phyloP scores from a whole-genome alignment of 2,329 filamentous ascomycete genomes.

The Balansia obtecta region DNA sequence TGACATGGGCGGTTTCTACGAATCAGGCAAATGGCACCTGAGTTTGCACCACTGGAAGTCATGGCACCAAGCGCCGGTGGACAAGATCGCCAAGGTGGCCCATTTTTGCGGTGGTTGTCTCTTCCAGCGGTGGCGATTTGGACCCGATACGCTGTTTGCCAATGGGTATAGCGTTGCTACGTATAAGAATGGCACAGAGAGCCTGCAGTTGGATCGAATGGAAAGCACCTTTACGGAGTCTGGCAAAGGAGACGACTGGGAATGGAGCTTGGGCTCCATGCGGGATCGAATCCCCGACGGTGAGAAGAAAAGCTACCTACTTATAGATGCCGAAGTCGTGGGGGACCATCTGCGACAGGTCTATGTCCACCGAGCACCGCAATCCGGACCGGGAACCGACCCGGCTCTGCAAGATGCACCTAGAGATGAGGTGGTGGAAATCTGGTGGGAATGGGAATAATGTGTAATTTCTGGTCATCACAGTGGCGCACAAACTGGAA shows the following conservation, averaged over 20 bases:
- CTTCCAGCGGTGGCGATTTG: constrained; percentile 41
- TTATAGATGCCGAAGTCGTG: constrained; percentile 32
- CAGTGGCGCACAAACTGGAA: background rate
- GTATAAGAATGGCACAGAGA: constrained; percentile 29
- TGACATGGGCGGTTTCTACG: constrained; percentile 47
- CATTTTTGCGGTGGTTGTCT: constrained; percentile 45
- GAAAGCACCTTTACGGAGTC: constrained; percentile 34
- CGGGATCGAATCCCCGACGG: constrained; percentile 21
- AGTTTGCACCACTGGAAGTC: constrained; percentile 53
- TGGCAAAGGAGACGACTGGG: constrained; percentile 32
- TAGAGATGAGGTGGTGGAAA: constrained; percentile 33
- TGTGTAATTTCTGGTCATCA: background rate
- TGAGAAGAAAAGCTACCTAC: constrained; percentile 38
- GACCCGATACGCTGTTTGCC: constrained; percentile 34
- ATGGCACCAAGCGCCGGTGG: constrained; percentile 37
- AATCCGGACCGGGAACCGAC: constrained; percentile 11
- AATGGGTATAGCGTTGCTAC: constrained; percentile 46
- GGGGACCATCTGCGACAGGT: constrained; percentile 38
- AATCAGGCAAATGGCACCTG: constrained; percentile 39
- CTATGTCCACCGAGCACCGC: constrained; percentile 33
- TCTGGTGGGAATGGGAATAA: constrained; percentile 29
- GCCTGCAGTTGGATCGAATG: constrained; percentile 30
- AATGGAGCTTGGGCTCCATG: constrained; percentile 42
- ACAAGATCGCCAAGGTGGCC: constrained; percentile 10
- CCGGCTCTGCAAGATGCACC: constrained; percentile 22